These are phyloP conservation scores for Lachnellula arida DNA, from an alignment of 2,329 filamentous ascomycete species.

Conservation along the genomic window DNA sequence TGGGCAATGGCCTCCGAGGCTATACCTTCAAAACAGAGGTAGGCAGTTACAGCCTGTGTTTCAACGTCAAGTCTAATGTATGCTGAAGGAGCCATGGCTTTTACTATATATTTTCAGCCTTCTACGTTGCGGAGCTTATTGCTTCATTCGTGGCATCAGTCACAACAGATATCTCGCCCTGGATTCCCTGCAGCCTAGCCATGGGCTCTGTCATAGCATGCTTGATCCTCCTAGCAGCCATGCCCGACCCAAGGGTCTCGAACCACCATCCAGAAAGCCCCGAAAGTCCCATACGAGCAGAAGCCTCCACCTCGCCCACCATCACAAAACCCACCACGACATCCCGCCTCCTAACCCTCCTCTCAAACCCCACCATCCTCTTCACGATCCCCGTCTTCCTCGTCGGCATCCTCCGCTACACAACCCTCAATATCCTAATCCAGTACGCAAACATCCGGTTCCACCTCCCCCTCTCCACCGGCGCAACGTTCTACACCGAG, in stretches of 20 bases:
- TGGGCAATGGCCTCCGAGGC: conserved; percentile 30
- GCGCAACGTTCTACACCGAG: conserved; percentile 30
- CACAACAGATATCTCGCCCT: conserved; percentile 29
- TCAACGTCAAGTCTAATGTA: neutral
- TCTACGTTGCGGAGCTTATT: conserved; percentile 29
- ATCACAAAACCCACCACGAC: neutral
- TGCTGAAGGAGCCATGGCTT: conserved; percentile 26
- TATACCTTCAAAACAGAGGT: conserved; percentile 24
- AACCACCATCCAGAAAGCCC: neutral
- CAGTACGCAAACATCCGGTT: conserved; percentile 31
- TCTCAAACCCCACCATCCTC: conserved; percentile 19
- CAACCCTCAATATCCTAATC: conserved; percentile 28
- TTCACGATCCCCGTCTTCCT: conserved; percentile 28
- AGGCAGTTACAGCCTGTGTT: neutral
- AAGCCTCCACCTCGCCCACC: neutral
- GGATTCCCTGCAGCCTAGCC: conserved; percentile 28
- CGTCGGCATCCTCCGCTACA: conserved; percentile 28
- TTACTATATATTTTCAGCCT: conserved; percentile 32
- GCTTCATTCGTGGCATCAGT: conserved; percentile 26
- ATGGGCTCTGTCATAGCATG: conserved; percentile 21
- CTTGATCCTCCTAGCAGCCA: conserved; percentile 19
- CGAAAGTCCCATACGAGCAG: neutral
- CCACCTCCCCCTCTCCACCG: conserved; percentile 23
- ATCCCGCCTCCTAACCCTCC: conserved; percentile 3
- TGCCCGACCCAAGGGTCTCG: conserved; percentile 15